Percentiles rank a stretch among this genome's conserved stretches.
Conservation (phyloP, 805 yeast genomes). For the Candida xiaguanensis region DNA sequence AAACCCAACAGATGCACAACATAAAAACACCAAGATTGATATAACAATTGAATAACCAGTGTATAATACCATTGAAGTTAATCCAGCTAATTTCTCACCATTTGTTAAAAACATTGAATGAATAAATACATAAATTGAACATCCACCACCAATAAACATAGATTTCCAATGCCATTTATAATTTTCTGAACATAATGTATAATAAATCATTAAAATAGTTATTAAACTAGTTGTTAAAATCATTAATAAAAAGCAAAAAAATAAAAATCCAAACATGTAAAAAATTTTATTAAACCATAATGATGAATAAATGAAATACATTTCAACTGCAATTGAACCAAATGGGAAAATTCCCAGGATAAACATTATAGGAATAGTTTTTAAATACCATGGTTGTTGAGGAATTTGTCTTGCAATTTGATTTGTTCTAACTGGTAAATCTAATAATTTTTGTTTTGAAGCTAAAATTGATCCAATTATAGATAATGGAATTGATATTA, state of each 20-base stretch:
- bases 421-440: conserved; percentile 83
- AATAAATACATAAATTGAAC: conserved; percentile 76
- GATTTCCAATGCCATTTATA: conserved; percentile 99
- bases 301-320: conserved; percentile 87
- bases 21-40: conserved; percentile 65
- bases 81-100: conserved; percentile 61
- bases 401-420: conserved; percentile 98
- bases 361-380: conserved; percentile 60
- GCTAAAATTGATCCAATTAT: conserved; percentile 79
- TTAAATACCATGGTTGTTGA: conserved; percentile 78
- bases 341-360: conserved; percentile 92
- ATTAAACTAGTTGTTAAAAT: conserved; percentile 76
- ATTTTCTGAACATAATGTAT: conserved; percentile 83
- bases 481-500: conserved; percentile 80
- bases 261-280: conserved; percentile 97
- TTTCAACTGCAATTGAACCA: conserved; percentile 90
- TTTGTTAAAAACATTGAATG: conserved; percentile 77
- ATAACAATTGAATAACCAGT: conserved; percentile 78
- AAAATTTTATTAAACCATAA: conserved; percentile 91
- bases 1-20: conserved; percentile 89
- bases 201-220: conserved; percentile 75
- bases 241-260: conserved; percentile 83
- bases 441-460: conserved; percentile 52
- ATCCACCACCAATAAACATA: conserved; percentile 81
- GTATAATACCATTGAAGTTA: conserved; percentile 73